phyloP scores from a whole-genome alignment of 2,329 filamentous ascomycete species.

The Verticillium klebahnii region DNA sequence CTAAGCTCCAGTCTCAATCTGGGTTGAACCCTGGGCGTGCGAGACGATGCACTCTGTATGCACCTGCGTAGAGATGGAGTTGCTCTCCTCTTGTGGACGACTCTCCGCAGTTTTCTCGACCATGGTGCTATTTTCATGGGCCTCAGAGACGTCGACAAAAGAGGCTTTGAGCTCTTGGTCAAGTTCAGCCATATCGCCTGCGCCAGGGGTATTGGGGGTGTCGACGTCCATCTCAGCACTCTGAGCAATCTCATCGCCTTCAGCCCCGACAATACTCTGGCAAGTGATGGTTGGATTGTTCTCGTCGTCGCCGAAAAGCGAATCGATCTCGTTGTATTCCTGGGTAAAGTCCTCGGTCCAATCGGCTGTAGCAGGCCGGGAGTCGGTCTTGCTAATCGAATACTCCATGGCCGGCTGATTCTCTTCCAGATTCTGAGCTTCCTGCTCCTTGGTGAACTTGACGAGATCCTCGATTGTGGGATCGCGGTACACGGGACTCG shows the following conservation, averaged over 20 bases:
- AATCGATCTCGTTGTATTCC: background rate
- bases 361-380: background rate
- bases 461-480: background rate
- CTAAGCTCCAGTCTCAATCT: background rate
- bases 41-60: background rate
- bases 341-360: background rate
- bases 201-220: no score
- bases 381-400: no score
- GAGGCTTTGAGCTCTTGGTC: no score
- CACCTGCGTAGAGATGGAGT: background rate
- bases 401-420: no score
- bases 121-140: background rate
- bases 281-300: background rate
- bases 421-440: no score
- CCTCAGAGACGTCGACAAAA: background rate
- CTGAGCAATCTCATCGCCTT: background rate
- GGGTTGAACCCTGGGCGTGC: background rate
- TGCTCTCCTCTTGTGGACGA: background rate
- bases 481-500: background rate
- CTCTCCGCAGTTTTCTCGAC: background rate
- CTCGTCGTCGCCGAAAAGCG: background rate
- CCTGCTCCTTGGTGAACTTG: no score
- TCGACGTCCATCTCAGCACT: background rate
- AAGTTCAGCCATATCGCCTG: no score
- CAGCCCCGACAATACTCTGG: background rate